phyloP scores from a whole-genome alignment of 129 eudicot genomes.

The Calendula officinalis region DNA sequence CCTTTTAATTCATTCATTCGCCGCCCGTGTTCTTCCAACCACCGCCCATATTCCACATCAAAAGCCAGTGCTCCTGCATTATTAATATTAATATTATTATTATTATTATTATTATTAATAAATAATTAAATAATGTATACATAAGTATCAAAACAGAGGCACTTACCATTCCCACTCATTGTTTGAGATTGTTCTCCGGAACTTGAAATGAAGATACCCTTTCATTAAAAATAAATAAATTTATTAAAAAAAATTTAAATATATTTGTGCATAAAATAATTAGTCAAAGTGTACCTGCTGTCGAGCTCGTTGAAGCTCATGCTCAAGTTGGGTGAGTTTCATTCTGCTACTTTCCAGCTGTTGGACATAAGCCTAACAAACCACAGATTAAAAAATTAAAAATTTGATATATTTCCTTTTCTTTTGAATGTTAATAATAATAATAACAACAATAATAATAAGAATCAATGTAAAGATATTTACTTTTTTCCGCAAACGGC shows the following conservation, averaged over 20 bases:
- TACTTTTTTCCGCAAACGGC: conserved; percentile 83
- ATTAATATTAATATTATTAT: no score
- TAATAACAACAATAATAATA: background rate
- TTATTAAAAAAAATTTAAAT: conserved; percentile 14
- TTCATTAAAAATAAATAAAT: conserved; percentile 30
- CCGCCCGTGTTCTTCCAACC: conserved; percentile 87
- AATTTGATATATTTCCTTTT: background rate
- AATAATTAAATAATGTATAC: no score
- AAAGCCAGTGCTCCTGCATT: conserved; percentile 86
- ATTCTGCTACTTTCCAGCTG: conserved; percentile 95
- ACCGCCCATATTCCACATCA: conserved; percentile 88
- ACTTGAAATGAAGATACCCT: conserved; percentile 95
- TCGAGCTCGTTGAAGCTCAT: conserved; percentile 97
- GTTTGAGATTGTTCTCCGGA: conserved; percentile 91
- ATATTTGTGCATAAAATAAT: conserved; percentile 6
- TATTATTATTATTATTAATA: no score
- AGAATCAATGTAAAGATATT: background rate
- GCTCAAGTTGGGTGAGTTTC: conserved; percentile 94
- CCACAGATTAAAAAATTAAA: conserved; percentile 4
- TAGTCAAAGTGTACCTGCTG: conserved; percentile 67
- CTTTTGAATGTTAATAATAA: background rate
- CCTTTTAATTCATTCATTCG: conserved; percentile 79
- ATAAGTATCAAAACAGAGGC: background rate
- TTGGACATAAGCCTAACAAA: conserved; percentile 82
- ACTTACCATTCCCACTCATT: conserved; percentile 84